Conservation (phyloP, 192 early-diverging fungal species). For the Podila minutissima region DNA sequence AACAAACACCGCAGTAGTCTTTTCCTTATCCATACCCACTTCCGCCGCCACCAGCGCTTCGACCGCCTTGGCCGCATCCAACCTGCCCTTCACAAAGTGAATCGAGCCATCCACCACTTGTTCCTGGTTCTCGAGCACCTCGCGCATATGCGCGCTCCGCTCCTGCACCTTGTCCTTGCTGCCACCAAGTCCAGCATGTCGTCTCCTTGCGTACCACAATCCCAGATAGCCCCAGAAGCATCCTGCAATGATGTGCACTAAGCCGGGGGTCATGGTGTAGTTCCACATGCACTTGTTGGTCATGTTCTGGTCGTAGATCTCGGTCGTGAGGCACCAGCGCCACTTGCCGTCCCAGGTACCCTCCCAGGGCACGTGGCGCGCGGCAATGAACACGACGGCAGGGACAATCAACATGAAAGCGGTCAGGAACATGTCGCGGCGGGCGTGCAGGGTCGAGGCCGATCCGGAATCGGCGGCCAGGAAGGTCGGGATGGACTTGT, state of each 20-base stretch:
- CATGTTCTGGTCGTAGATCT: constrained; percentile 17
- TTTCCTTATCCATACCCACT: neutral
- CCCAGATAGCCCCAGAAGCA: constrained; percentile 2
- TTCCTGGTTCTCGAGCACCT: constrained; percentile 1
- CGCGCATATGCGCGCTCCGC: neutral
- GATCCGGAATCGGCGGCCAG: constrained; percentile 3
- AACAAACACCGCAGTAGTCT: constrained; percentile 9
- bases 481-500: neutral
- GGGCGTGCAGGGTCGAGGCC: neutral
- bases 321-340: constrained; percentile 14
- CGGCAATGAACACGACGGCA: neutral
- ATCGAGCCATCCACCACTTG: constrained; percentile 1
- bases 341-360: constrained; percentile 4
- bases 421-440: constrained; percentile 4
- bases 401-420: neutral
- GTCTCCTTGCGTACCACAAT: neutral
- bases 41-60: constrained; percentile 1
- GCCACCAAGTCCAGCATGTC: neutral
- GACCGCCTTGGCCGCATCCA: constrained; percentile 2
- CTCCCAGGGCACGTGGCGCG: constrained; percentile 1
- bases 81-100: neutral
- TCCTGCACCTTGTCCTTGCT: neutral
- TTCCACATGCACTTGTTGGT: constrained; percentile 29
- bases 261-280: constrained; percentile 15
- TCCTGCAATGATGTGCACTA: neutral